A percentile compares a stretch with the other conserved stretches of the same genome.
Conservation (phyloP, 352 stramenopile species). For the Phytophthora boehmeriae region DNA sequence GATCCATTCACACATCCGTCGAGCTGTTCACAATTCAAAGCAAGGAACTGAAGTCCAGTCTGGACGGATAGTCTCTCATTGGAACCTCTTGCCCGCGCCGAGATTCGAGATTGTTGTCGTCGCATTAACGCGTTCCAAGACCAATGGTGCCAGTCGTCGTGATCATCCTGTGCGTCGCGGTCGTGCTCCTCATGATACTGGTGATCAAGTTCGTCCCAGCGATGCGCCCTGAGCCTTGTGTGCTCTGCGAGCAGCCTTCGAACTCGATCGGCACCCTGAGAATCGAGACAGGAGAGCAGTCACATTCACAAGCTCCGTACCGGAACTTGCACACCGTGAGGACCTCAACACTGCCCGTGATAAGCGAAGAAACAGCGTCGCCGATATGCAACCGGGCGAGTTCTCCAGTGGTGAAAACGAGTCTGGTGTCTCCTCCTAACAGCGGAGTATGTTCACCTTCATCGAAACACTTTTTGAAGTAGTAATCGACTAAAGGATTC, state of each 20-base stretch:
- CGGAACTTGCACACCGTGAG: conserved; percentile 18
- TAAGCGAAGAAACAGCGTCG: conserved; percentile 23
- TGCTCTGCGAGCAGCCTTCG: conserved; percentile 5
- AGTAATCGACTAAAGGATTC: background rate
- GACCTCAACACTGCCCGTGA: conserved; percentile 10
- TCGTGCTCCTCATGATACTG: conserved; percentile 25
- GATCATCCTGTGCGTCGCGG: conserved; percentile 11
- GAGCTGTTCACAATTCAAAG: conserved; percentile 20
- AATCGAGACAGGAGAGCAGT: conserved; percentile 1
- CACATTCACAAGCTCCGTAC: conserved; percentile 11
- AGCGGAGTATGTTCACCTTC: conserved; percentile 14
- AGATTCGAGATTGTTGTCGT: background rate
- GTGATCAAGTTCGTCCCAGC: conserved; percentile 16
- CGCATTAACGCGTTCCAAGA: conserved; percentile 10
- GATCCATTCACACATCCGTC: conserved; percentile 14
- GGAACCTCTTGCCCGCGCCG: conserved; percentile 15
- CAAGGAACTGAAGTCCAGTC: conserved; percentile 15
- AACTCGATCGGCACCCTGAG: background rate
- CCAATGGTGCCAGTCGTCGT: conserved; percentile 19
- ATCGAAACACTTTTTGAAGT: no score
- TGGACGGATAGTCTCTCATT: conserved; percentile 22
- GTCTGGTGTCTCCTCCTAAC: conserved; percentile 31
- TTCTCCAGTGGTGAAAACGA: conserved; percentile 31
- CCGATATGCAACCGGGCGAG: conserved; percentile 14
- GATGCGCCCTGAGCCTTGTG: conserved; percentile 8